Percentiles rank a stretch among this genome's conserved stretches.
Evolutionary conservation across 192 early-diverging fungal species (phyloP).

Genomic region (Dissophora globulifera): DNA sequence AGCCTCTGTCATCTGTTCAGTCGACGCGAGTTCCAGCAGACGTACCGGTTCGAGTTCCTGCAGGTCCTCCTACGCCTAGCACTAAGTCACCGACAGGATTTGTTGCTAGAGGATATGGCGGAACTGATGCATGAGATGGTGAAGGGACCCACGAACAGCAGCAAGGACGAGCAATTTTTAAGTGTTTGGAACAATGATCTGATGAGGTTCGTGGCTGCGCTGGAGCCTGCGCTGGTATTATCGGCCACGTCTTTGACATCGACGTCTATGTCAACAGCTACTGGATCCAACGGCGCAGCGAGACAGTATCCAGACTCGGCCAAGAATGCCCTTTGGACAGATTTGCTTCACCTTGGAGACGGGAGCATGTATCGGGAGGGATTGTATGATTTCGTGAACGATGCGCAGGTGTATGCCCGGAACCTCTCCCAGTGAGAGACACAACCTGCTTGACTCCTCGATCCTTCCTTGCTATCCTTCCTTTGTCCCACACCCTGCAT

Average conservation of each 20-base stretch:
- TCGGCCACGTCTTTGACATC: not conserved
- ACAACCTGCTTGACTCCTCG: too few species aligned
- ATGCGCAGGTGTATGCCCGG: constrained; percentile 47
- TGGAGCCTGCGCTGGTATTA: constrained; percentile 26
- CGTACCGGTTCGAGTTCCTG: constrained; percentile 37
- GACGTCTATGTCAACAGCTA: not conserved
- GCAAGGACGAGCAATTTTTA: constrained; percentile 15
- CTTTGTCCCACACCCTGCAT: too few species aligned
- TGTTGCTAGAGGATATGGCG: constrained; percentile 46
- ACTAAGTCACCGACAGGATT: constrained; percentile 26
- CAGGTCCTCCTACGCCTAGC: constrained; percentile 32
- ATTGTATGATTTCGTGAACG: constrained; percentile 46
- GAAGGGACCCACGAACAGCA: not conserved
- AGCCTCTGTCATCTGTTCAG: constrained; percentile 38
- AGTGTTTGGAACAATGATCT: constrained; percentile 36
- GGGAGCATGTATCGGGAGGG: constrained; percentile 32
- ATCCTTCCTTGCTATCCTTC: too few species aligned
- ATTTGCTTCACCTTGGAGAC: constrained; percentile 25
- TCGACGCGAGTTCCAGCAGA: constrained; percentile 28
- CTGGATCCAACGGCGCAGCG: not conserved
- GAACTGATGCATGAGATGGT: constrained; percentile 32
- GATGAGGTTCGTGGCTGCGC: constrained; percentile 26
- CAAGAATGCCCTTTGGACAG: constrained; percentile 38
- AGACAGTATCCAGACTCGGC: constrained; percentile 20
- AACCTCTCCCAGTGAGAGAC: constrained; percentile 4